A percentile compares a stretch with the other conserved stretches of the same genome.
These are phyloP conservation scores for Metschnikowia lochheadii DNA, from an alignment of 805 yeast species.

Conservation along the genomic window DNA sequence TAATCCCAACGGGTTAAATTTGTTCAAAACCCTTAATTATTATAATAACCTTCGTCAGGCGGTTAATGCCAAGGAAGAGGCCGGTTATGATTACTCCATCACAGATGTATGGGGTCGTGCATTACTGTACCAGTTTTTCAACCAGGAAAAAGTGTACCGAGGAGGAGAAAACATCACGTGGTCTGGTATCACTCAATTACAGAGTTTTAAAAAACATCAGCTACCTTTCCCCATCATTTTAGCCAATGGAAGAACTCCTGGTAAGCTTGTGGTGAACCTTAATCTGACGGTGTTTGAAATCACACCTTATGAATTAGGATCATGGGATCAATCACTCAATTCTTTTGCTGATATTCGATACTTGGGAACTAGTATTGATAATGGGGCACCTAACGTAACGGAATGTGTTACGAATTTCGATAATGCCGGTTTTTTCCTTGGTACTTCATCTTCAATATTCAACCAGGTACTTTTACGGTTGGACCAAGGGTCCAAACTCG, in stretches of 20 bases:
- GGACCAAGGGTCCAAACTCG: slow-evolving; percentile 33
- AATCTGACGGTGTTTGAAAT: slow-evolving; percentile 61
- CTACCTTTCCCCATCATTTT: slow-evolving; percentile 74
- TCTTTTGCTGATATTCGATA: slow-evolving; percentile 29
- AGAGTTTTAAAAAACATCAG: slow-evolving; percentile 24
- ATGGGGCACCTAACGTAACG: slow-evolving; percentile 17
- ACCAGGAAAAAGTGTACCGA: slow-evolving; percentile 9
- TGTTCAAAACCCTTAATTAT: slow-evolving; percentile 42
- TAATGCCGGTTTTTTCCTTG: slow-evolving; percentile 68
- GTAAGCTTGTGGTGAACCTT: slow-evolving; percentile 47
- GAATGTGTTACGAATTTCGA: slow-evolving; percentile 30
- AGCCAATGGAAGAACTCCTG: slow-evolving; percentile 62
- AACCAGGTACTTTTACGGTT: slow-evolving; percentile 60
- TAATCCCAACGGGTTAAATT: slow-evolving; percentile 58
- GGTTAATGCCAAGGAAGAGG: slow-evolving; percentile 10
- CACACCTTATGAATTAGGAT: slow-evolving; percentile 38
- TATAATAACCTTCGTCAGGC: slow-evolving; percentile 11
- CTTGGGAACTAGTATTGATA: slow-evolving; percentile 25
- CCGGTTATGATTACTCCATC: slow-evolving; percentile 14
- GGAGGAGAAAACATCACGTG: slow-evolving; percentile 21
- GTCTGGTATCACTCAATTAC: slow-evolving; percentile 22
- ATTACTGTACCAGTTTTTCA: slow-evolving; percentile 14
- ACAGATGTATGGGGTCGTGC: slow-evolving; percentile 21
- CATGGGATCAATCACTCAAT: slow-evolving; percentile 39
- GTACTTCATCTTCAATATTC: slow-evolving; percentile 79